Evolutionary conservation across 495 filamentous ascomycete species (phyloP).

Genomic region (Cryomyces antarcticus): DNA sequence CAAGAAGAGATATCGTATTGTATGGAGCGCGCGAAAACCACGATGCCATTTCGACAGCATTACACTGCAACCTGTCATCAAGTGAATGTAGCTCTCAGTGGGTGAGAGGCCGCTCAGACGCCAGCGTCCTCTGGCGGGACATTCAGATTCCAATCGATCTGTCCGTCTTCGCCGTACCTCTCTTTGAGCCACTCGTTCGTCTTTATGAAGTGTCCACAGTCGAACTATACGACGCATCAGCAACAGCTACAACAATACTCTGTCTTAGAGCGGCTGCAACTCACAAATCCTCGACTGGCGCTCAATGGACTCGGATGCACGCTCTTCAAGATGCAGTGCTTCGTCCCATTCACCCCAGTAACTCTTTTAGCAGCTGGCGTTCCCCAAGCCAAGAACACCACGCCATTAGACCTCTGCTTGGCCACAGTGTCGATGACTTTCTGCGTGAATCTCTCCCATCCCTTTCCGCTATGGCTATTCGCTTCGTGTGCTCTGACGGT

Average conservation of each 20-base stretch:
- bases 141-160: conserved; percentile 72
- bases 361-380: conserved; percentile 58
- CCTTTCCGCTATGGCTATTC: conserved; percentile 59
- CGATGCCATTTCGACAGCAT: no score
- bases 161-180: conserved; percentile 56
- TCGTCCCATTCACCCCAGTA: conserved; percentile 40
- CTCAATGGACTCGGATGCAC: conserved; percentile 85
- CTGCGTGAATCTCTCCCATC: conserved; percentile 88
- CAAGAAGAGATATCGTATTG: not conserved
- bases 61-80: no score
- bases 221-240: conserved; percentile 30
- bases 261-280: conserved; percentile 2
- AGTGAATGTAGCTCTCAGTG: no score
- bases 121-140: conserved; percentile 19
- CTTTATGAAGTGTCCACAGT: conserved; percentile 69
- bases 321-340: conserved; percentile 61
- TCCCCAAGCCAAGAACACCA: conserved; percentile 93
- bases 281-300: conserved; percentile 53
- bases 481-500: conserved; percentile 78
- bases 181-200: conserved; percentile 73
- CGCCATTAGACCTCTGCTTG: conserved; percentile 48
- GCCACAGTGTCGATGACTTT: conserved; percentile 73
- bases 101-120: conserved; percentile 3
- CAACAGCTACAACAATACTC: not conserved
- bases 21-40: no score